phyloP scores from a whole-genome alignment of 345 rosid species.

The Gossypioides kirkii region DNA sequence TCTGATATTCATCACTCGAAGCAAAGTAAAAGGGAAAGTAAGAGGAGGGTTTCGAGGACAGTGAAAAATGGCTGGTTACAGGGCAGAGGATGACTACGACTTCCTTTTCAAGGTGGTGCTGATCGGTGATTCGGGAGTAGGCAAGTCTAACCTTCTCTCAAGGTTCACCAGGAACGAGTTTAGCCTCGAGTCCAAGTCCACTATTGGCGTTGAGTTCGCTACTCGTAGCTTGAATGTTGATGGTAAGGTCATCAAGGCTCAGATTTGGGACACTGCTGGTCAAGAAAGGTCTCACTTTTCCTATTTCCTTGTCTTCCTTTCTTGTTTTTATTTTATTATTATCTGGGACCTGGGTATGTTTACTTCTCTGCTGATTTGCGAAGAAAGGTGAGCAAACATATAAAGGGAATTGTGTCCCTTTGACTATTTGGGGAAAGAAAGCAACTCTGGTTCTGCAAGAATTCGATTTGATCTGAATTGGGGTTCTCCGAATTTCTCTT shows the following conservation, averaged over 20 bases:
- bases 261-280: slow-evolving; percentile 99
- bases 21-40: slow-evolving; percentile 1
- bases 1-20: slow-evolving; percentile 7
- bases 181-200: slow-evolving; percentile 89
- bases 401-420: not conserved
- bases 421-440: not conserved
- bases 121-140: slow-evolving; percentile 93
- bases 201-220: slow-evolving; percentile 94
- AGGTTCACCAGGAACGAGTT: slow-evolving; percentile 92
- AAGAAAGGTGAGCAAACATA: not conserved
- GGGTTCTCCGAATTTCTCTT: not conserved
- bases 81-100: slow-evolving; percentile 94
- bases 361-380: slow-evolving; percentile 11
- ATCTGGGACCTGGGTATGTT: slow-evolving; percentile 12
- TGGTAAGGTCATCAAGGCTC: slow-evolving; percentile 82
- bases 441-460: not conserved
- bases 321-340: not conserved
- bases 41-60: slow-evolving; percentile 6
- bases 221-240: slow-evolving; percentile 89
- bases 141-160: slow-evolving; percentile 87
- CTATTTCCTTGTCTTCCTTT: slow-evolving; percentile 3
- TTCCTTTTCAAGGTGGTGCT: slow-evolving; percentile 84
- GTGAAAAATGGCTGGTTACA: slow-evolving; percentile 72
- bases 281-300: slow-evolving; percentile 63
- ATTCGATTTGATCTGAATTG: slow-evolving; percentile 2